Evolutionary conservation across 2,329 filamentous ascomycete genomes (phyloP).

Genomic region (Chaetoscypha palmicola): DNA sequence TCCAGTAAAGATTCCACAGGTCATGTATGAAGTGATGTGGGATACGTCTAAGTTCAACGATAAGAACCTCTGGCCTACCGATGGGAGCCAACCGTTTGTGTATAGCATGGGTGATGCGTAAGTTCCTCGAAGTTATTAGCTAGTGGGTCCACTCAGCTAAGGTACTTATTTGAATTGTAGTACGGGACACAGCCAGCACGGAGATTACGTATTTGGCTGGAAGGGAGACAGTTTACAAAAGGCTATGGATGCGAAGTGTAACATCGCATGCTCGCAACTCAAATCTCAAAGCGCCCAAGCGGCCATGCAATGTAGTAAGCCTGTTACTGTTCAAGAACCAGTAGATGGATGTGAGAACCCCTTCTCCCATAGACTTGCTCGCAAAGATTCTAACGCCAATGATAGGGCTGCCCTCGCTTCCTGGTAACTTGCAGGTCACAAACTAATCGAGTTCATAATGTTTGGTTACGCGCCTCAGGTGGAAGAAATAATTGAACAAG

Average conservation of each 20-base stretch:
- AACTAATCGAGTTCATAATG: no score
- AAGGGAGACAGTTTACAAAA: slow-evolving; percentile 41
- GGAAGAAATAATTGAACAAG: no score
- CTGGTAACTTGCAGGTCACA: no score
- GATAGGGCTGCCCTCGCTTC: no score
- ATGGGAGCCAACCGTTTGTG: slow-evolving; percentile 37
- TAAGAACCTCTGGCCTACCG: slow-evolving; percentile 37
- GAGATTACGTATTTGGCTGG: slow-evolving; percentile 47
- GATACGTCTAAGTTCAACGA: slow-evolving; percentile 36
- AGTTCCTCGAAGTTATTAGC: slow-evolving; percentile 28
- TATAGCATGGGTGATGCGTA: slow-evolving; percentile 37
- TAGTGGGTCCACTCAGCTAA: no score
- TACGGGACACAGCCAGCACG: slow-evolving; percentile 41
- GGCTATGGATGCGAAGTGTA: slow-evolving; percentile 37
- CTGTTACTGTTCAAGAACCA: not conserved
- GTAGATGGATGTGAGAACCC: slow-evolving; percentile 4
- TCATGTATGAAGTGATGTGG: slow-evolving; percentile 44
- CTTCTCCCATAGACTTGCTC: no score
- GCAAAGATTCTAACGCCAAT: no score
- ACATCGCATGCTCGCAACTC: slow-evolving; percentile 2
- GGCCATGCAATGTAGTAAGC: not conserved
- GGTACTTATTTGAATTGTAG: not conserved
- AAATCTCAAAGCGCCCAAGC: not conserved
- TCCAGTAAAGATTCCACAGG: slow-evolving; percentile 40
- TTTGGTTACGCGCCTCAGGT: no score